These are phyloP conservation scores for Ceriops tagal DNA, from an alignment of 345 rosid species.

Conservation along the genomic window DNA sequence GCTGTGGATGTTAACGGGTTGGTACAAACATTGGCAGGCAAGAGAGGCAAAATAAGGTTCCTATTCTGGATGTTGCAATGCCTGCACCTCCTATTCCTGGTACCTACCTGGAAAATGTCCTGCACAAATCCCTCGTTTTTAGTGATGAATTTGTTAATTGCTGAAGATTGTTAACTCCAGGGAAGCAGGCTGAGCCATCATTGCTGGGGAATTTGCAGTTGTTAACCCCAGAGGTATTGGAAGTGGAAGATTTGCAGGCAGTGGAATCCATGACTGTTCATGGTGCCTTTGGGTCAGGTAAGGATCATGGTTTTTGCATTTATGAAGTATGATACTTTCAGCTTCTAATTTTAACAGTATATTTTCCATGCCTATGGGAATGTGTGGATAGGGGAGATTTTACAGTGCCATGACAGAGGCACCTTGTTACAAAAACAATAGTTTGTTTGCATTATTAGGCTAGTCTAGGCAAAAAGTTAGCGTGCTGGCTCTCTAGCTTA, in stretches of 20 bases:
- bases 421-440: too few relatives aligned
- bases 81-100: constrained; percentile 62
- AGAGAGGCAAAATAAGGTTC: constrained; percentile 62
- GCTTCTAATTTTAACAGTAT: not conserved
- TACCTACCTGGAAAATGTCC: constrained; percentile 17
- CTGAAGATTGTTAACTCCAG: constrained; percentile 28
- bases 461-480: too few relatives aligned
- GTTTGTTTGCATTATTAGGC: too few relatives aligned
- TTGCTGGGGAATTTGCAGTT: constrained; percentile 51
- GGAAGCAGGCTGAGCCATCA: constrained; percentile 37
- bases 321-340: not conserved
- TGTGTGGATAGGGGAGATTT: too few relatives aligned
- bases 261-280: constrained; percentile 63
- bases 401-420: too few relatives aligned
- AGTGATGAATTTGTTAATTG: constrained; percentile 4
- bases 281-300: constrained; percentile 63
- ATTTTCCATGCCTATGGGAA: not conserved
- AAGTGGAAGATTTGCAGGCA: constrained; percentile 59
- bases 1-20: constrained; percentile 51
- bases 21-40: constrained; percentile 56
- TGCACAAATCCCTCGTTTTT: not conserved
- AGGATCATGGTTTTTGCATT: not conserved
- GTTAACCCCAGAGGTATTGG: constrained; percentile 61
- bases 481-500: too few relatives aligned
- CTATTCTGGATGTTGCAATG: constrained; percentile 69